Evolutionary conservation across 345 rosid genomes (phyloP).

Genomic region (Hibiscus mutabilis): DNA sequence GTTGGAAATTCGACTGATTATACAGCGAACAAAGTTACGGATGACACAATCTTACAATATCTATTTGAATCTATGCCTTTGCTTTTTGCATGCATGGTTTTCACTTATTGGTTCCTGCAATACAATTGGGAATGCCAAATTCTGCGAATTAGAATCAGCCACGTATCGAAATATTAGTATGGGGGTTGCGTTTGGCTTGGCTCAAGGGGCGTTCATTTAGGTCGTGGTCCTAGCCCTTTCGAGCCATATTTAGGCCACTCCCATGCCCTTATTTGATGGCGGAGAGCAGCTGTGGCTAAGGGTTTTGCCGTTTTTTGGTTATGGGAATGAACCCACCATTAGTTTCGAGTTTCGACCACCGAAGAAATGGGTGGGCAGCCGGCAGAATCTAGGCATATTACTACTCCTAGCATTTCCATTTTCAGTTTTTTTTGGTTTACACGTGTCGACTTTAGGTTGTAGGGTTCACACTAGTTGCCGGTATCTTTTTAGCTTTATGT

Average conservation of each 20-base stretch:
- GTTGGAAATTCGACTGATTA: too few relatives aligned
- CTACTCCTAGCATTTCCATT: background rate
- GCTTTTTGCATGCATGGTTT: background rate
- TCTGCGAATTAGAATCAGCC: background rate
- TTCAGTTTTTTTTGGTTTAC: background rate
- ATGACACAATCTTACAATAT: background rate
- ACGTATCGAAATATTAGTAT: background rate
- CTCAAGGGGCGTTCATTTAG: background rate
- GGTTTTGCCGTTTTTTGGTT: background rate
- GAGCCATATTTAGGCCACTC: background rate
- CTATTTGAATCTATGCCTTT: background rate
- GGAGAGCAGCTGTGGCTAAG: background rate
- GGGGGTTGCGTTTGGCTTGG: background rate
- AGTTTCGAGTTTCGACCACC: background rate
- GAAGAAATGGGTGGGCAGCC: slow-evolving; percentile 30
- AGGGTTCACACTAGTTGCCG: background rate
- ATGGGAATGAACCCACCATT: slow-evolving; percentile 2
- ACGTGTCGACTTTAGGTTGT: background rate
- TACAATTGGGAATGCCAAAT: background rate
- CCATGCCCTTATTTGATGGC: background rate
- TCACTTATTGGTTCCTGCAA: background rate
- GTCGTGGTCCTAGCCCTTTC: slow-evolving; percentile 6
- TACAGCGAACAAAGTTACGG: too few relatives aligned
- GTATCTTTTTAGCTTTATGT: background rate
- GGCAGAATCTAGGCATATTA: slow-evolving; percentile 26